phyloP scores from a whole-genome alignment of 768 basidiomycete genomes.

The Chalciporus pseudorubinellus region DNA sequence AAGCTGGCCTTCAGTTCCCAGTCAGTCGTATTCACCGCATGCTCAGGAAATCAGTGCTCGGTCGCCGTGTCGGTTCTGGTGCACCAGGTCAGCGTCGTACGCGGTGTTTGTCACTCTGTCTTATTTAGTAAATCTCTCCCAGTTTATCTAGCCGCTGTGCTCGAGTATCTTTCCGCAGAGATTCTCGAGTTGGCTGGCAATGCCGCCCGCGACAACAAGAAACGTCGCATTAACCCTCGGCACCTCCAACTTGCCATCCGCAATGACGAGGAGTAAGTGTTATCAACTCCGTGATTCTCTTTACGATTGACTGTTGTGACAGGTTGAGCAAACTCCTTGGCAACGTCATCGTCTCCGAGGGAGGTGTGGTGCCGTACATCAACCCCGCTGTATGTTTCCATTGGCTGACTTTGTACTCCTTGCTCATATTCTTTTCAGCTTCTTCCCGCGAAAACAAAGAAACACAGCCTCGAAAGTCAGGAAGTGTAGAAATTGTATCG shows the following conservation, averaged over 20 bases:
- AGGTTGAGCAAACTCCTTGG: slow-evolving; percentile 72
- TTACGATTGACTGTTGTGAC: not conserved
- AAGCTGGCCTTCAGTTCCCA: slow-evolving; percentile 45
- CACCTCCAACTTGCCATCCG: slow-evolving; percentile 66
- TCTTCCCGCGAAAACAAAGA: slow-evolving; percentile 31
- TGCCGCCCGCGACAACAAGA: slow-evolving; percentile 54
- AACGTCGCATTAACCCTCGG: slow-evolving; percentile 62
- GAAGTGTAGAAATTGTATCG: slow-evolving; percentile 24
- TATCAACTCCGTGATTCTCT: not conserved
- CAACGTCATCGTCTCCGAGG: slow-evolving; percentile 90
- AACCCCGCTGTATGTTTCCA: slow-evolving; percentile 46
- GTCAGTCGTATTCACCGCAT: slow-evolving; percentile 63
- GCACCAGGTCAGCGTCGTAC: slow-evolving; percentile 57
- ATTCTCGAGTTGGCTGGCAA: slow-evolving; percentile 62
- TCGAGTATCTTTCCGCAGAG: slow-evolving; percentile 62
- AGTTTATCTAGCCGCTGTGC: slow-evolving; percentile 61
- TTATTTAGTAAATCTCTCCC: not conserved
- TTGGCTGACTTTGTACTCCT: too few relatives aligned
- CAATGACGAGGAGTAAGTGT: slow-evolving; percentile 52
- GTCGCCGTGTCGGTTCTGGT: slow-evolving; percentile 84
- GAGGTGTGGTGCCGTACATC: slow-evolving; percentile 89
- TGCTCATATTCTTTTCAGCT: slow-evolving; percentile 18
- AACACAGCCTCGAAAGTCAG: slow-evolving; percentile 32
- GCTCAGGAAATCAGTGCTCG: slow-evolving; percentile 73
- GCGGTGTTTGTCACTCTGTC: slow-evolving; percentile 12